Percentiles rank a stretch among this genome's conserved stretches.
phyloP scores from a whole-genome alignment of 148 eudicot species.

The Nepenthes gracilis region DNA sequence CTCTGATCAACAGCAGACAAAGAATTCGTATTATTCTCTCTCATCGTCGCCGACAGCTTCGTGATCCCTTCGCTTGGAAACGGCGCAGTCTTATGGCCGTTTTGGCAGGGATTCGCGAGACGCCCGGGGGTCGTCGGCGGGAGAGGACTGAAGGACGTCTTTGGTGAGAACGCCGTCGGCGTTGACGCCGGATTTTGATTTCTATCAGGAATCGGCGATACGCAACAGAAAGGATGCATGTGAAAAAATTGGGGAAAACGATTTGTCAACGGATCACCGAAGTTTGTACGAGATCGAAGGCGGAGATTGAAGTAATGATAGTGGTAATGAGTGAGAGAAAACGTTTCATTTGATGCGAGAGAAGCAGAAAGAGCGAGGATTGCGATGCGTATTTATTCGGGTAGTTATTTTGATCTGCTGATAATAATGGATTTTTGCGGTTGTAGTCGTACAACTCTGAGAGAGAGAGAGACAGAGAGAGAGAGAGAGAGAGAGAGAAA shows the following conservation, averaged over 20 bases:
- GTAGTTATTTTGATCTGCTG: no score
- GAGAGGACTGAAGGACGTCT: not conserved
- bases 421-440: no score
- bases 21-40: conserved; percentile 6
- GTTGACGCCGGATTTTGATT: conserved; percentile 7
- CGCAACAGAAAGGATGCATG: conserved; percentile 69
- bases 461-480: no score
- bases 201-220: conserved; percentile 22
- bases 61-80: not conserved
- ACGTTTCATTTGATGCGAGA: no score
- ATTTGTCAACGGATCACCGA: no score
- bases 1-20: conserved; percentile 18
- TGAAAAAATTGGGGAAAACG: not conserved
- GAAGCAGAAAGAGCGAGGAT: no score
- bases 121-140: conserved; percentile 1
- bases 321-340: no score
- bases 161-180: conserved; percentile 11
- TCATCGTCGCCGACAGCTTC: not conserved
- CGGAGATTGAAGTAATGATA: no score
- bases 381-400: no score
- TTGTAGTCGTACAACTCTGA: no score
- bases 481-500: no score
- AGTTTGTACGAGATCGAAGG: no score
- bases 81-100: conserved; percentile 10
- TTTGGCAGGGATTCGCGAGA: conserved; percentile 3